Percentiles rank a stretch among this genome's conserved stretches.
Evolutionary conservation across 257 asterid species (phyloP).

Genomic region (Parsonsia alboflavescens): DNA sequence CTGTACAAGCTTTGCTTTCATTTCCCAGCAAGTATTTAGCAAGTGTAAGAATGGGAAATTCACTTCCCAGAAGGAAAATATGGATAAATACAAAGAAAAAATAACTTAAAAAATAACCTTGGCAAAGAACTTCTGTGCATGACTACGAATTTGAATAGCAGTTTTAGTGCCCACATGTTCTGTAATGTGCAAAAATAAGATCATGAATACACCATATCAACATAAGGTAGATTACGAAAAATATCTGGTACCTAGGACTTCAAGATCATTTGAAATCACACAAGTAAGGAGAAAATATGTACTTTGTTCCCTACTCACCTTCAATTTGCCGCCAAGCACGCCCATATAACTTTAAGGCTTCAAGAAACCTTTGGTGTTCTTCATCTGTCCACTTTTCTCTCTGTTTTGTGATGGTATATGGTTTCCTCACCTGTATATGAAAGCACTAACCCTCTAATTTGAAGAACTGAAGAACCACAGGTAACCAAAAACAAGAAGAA

Average conservation of each 20-base stretch:
- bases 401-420: conserved; percentile 77
- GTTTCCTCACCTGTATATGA: conserved; percentile 63
- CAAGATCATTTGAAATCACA: conserved; percentile 15
- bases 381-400: conserved; percentile 86
- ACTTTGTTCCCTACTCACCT: conserved; percentile 44
- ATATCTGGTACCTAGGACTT: neutral
- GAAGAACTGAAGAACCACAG: conserved; percentile 11
- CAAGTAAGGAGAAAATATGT: conserved; percentile 17
- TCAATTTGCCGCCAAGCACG: conserved; percentile 92
- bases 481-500: neutral
- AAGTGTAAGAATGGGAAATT: neutral
- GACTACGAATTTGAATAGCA: conserved; percentile 88
- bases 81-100: neutral
- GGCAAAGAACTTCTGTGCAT: conserved; percentile 84
- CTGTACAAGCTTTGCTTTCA: neutral
- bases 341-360: conserved; percentile 74
- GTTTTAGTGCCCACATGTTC: conserved; percentile 83
- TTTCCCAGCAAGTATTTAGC: neutral
- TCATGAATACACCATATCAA: neutral
- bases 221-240: neutral
- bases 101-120: conserved; percentile 34
- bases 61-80: neutral
- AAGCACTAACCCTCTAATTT: conserved; percentile 24
- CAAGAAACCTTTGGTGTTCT: conserved; percentile 74
- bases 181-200: conserved; percentile 23